Evolutionary conservation across 73 alveolate genomes (phyloP).

Genomic region (Paraurostyla sp.): DNA sequence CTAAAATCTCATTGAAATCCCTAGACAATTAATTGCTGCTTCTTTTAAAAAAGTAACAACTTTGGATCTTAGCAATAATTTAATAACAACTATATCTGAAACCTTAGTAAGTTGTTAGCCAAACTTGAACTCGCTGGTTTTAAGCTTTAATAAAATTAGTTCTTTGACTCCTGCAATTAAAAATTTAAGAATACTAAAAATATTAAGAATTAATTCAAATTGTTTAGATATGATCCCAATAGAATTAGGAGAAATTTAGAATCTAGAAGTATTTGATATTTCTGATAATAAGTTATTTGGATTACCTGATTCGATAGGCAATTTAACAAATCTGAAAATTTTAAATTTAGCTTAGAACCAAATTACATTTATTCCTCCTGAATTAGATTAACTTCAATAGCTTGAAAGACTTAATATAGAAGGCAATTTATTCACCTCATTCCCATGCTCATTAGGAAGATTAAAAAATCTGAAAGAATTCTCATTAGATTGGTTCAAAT

Average conservation of each 20-base stretch:
- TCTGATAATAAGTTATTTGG: slow-evolving; percentile 45
- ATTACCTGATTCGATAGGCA: slow-evolving; percentile 30
- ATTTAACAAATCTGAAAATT: background rate
- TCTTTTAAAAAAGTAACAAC: background rate
- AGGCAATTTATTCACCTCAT: slow-evolving; percentile 75
- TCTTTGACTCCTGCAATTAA: slow-evolving; percentile 11
- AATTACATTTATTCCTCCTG: slow-evolving; percentile 62
- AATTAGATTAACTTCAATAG: slow-evolving; percentile 44
- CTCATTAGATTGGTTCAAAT: slow-evolving; percentile 93
- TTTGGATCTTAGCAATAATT: slow-evolving; percentile 2
- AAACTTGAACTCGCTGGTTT: background rate
- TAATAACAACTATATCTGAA: background rate
- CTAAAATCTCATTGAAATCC: slow-evolving; percentile 28
- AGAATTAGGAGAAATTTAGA: background rate
- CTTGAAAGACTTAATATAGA: slow-evolving; percentile 70
- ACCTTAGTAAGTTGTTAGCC: background rate
- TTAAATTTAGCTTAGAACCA: slow-evolving; percentile 50
- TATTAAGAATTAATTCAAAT: slow-evolving; percentile 1
- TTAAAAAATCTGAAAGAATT: slow-evolving; percentile 79
- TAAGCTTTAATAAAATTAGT: slow-evolving; percentile 11
- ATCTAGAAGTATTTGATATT: slow-evolving; percentile 10
- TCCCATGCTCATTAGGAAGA: slow-evolving; percentile 83
- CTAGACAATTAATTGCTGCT: background rate
- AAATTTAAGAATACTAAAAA: background rate
- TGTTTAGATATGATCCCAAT: slow-evolving; percentile 3